Base-by-base conservation (phyloP, 140 eudicot genomes). In the Cichorium intybus region DNA sequence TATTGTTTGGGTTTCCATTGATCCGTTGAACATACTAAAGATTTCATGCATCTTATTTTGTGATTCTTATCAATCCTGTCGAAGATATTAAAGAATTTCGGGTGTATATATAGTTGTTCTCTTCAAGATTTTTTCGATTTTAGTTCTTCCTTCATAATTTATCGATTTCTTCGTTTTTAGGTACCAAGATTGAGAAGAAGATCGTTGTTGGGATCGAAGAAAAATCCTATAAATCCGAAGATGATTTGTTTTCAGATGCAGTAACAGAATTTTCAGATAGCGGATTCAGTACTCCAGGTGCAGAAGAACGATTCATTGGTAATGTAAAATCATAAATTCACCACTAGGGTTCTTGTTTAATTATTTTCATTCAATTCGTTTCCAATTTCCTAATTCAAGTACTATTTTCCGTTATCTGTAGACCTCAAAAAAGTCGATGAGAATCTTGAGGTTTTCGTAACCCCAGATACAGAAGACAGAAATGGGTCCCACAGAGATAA, bases 221-320 rank as follows among this genome's bases (percentile, higher is more conserved):
- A 62, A 75, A 59, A 76, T 72, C 93, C 1, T 54, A 55, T 45
- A 79, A 67, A 66, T 90, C 96, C 6, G 97, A 81, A 76, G 97
- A 90, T 60, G 97, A 87, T 22, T 62, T 79, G 62, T 91, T 78
- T 73, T 69, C 98, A 21, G 97, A 90, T 74, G 96, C 92, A 20
- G 81, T 52, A 31, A 80, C 92, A 8, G 96, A 88, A 17, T 87
- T 91, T 80, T 69, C 81, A 0, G 96, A 90, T 58, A 64, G 79
- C 55, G 77, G 79, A 34, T 8, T 68, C 56, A 79, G 82, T 15
- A 43, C 49, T 71, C 83, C 85, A 7, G 70, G 73, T 59, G 74
- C 47, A 52, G 34, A 55, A 45, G 20, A 29, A 16, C 69, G 69
- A 28, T 46, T 27, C 47, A 10, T 21, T 9, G 69, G 69, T 46